Evolutionary conservation across 2,329 filamentous ascomycete species (phyloP), one percentile per base, ranked within the genome.

Genomic region (Diaporthe sp.): DNA sequence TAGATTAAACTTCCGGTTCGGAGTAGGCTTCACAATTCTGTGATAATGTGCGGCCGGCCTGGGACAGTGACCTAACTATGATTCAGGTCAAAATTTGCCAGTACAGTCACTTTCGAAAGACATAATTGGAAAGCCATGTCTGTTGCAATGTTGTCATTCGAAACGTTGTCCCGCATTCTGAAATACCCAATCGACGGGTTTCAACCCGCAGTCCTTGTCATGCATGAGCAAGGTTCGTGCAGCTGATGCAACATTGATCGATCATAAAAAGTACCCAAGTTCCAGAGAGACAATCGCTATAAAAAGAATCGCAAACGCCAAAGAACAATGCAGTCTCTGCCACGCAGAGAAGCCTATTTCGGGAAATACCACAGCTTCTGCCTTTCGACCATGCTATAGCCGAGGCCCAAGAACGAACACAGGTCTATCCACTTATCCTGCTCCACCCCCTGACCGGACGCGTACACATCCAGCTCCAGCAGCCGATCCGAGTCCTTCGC

Each of bases 311-410:
- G 3, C 15, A 70, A 28, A 31, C 28, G n/a, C 7, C n/a, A 55
- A 28, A 68, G 20, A 28, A 2, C 31, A 22, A 3, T 37, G 9
- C 28, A 20, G 9, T 22, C 37, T 7, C 31, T 17, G 7, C 47
- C 28, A 53, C 28, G n/a, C 28, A 39, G 39, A 68, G 6, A 70
- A 25, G 47, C 49, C 49, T 55, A 70, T 70, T 70, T 70, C n/a
- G 65, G 65, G 17, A 70, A 70, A 42, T 70, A 70, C 65, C 65
- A 70, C 49, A 70, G n/a, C 49, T 70, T 70, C 49, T 70, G 65
- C 10, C 65, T 70, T 5, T 70, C 65, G 8, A 70, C 65, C 65
- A 70, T 70, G 65, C 65, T 70, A 22, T 70, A 70, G 1, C 65
- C 65, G 15, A 70, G 49, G 6, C 65, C 65, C 65, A 70, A 22